Evolutionary conservation across 106 monocot genomes (phyloP).

Genomic region (Ottelia alismoides): DNA sequence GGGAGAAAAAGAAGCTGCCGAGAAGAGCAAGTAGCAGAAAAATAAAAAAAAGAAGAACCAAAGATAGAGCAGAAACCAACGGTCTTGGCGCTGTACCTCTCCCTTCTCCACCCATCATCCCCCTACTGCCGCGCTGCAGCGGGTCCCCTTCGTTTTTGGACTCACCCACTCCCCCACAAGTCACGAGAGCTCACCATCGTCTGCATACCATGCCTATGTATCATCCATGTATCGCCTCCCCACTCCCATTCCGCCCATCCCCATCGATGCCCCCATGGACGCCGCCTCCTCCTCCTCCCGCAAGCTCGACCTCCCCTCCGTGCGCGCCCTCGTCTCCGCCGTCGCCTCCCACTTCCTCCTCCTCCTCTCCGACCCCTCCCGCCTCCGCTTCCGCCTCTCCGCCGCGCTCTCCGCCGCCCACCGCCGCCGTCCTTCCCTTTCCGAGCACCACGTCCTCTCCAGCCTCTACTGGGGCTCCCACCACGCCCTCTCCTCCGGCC

Average conservation of each 20-base stretch:
- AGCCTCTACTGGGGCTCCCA: slow-evolving; percentile 70
- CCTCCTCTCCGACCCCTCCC: slow-evolving; percentile 38
- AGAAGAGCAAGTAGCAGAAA: no score
- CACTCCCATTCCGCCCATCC: not conserved
- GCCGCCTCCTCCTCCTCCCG: slow-evolving; percentile 11
- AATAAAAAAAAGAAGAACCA: no score
- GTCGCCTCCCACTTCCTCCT: slow-evolving; percentile 35
- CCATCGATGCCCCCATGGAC: not conserved
- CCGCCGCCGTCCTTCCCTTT: slow-evolving; percentile 26
- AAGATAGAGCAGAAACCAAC: no score
- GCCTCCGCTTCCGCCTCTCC: slow-evolving; percentile 21
- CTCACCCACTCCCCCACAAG: no score
- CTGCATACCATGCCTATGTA: no score
- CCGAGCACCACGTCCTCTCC: slow-evolving; percentile 57
- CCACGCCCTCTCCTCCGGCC: slow-evolving; percentile 9
- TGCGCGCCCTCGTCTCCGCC: slow-evolving; percentile 23
- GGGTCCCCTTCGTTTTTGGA: no score
- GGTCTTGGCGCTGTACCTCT: no score
- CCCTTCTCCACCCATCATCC: no score
- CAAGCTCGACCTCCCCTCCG: slow-evolving; percentile 26
- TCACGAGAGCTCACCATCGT: no score
- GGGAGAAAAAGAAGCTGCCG: no score
- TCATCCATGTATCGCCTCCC: not conserved
- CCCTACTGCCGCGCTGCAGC: no score
- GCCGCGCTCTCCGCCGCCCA: slow-evolving; percentile 1